Conservation (phyloP, 2,329 filamentous ascomycete species). For the Fusarium pilosicola region DNA sequence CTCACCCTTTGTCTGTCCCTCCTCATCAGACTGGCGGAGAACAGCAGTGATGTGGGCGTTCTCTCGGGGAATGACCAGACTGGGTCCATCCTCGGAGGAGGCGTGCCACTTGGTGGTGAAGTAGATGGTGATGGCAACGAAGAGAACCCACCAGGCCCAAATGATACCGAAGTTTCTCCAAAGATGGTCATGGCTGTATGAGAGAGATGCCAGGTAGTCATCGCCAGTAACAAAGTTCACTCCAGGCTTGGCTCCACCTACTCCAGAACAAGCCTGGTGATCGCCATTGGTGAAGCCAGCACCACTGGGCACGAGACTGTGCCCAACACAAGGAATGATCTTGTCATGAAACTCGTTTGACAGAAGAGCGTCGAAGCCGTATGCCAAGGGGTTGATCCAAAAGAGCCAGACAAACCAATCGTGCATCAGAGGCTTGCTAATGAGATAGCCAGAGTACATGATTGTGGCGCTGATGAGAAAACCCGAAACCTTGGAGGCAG, state of each 20-base stretch:
- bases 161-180: slow-evolving; percentile 72
- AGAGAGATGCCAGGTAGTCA: slow-evolving; percentile 65
- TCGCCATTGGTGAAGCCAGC: slow-evolving; percentile 55
- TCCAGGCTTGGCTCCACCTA: slow-evolving; percentile 64
- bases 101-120: slow-evolving; percentile 67
- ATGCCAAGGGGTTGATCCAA: slow-evolving; percentile 74
- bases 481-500: slow-evolving; percentile 66
- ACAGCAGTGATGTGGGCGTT: slow-evolving; percentile 53
- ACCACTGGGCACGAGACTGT: slow-evolving; percentile 62
- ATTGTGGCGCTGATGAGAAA: slow-evolving; percentile 61
- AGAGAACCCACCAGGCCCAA: slow-evolving; percentile 71
- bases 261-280: slow-evolving; percentile 66
- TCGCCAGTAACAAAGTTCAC: slow-evolving; percentile 63
- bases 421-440: slow-evolving; percentile 69
- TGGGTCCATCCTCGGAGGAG: slow-evolving; percentile 61
- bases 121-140: slow-evolving; percentile 66
- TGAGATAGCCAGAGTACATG: slow-evolving; percentile 73
- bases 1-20: slow-evolving; percentile 52
- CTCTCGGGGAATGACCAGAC: slow-evolving; percentile 71
- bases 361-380: slow-evolving; percentile 74
- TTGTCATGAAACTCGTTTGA: slow-evolving; percentile 76
- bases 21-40: slow-evolving; percentile 57
- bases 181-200: slow-evolving; percentile 61
- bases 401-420: slow-evolving; percentile 72
- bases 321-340: slow-evolving; percentile 59